Evolutionary conservation across 495 filamentous ascomycete species (phyloP), one percentile per base, ranked within the genome.

Genomic region (Talaromyces borbonicus): DNA sequence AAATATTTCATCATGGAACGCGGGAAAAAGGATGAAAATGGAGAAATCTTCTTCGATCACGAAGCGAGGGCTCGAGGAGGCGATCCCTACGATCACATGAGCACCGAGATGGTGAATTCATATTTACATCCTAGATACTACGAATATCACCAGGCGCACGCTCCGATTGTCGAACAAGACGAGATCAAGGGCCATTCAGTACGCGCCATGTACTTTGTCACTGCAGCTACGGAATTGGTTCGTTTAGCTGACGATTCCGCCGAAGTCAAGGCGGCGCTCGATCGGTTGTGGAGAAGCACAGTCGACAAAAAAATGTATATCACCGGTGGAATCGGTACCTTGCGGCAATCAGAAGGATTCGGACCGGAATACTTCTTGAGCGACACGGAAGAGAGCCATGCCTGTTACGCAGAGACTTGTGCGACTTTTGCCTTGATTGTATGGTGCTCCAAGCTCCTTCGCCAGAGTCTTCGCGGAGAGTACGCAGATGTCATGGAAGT

Each of bases 401-500:
- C 77, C 0, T 81, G 75, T 50, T 80, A 79, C 53, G 68, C 76
- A 11, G 78, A 80, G 55, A 80, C 77, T 4, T 81, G 77, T 49
- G 76, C 76, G 2, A 68, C 66, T 1, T 77, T 80, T 50, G 77
- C 71, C n/a, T 61, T 79, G 23, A 79, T 80, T 55, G 75, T 80
- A 68, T 44, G 41, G 41, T 44, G 41, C 41, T 44, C 41, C 9
- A 44, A 44, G 41, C 16, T 44, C 19, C 32, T 44, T 9, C 41
- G 41, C 18, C 41, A 44, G 27, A 70, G 77, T 12, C 56, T 79
- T 9, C 56, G 75, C 40, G 61, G 65, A 3, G 63, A 68, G 29
- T 79, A 76, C 43, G 68, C 72, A 6, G 74, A 80, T 53, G 56
- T 77, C 14, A 75, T 80, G 70, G 77, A 81, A 48, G 48, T 80